Evolutionary conservation across 1,284 basidiomycete species (phyloP).

Genomic region (Pascua guehoae): DNA sequence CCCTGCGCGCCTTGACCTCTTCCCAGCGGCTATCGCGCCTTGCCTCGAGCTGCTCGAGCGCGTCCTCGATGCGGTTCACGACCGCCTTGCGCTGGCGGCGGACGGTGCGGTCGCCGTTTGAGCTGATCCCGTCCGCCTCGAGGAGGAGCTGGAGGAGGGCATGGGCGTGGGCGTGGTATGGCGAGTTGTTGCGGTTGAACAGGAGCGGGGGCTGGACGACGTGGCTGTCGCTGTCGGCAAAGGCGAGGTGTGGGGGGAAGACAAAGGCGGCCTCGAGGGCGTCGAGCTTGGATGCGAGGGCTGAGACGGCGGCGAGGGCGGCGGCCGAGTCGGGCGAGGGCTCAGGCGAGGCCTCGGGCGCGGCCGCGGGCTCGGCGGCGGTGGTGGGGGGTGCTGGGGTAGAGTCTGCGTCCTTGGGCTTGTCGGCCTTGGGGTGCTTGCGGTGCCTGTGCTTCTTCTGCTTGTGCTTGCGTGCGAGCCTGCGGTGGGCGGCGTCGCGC

Average conservation of each 20-base stretch:
- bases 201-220: conserved; percentile 40
- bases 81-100: conserved; percentile 59
- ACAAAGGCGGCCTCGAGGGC: conserved; percentile 27
- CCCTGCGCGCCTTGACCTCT: conserved; percentile 29
- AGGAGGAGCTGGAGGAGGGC: conserved; percentile 61
- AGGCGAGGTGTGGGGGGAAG: conserved; percentile 38
- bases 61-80: conserved; percentile 62
- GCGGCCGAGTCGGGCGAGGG: conserved; percentile 5
- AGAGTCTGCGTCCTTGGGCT: conserved; percentile 72
- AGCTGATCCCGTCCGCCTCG: conserved; percentile 64
- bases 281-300: conserved; percentile 30
- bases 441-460: conserved; percentile 1
- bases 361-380: background rate
- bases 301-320: conserved; percentile 30
- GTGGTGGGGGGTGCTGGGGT: background rate
- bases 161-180: conserved; percentile 60
- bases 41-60: conserved; percentile 57
- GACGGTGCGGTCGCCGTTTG: conserved; percentile 59
- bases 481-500: conserved; percentile 1
- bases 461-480: conserved; percentile 4
- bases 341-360: conserved; percentile 9
- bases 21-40: conserved; percentile 48
- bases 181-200: conserved; percentile 58
- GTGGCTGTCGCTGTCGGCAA: conserved; percentile 23
- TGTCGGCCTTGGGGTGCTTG: background rate